Base-by-base conservation (phyloP, 1,284 basidiomycete genomes). In the Malassezia japonica region DNA sequence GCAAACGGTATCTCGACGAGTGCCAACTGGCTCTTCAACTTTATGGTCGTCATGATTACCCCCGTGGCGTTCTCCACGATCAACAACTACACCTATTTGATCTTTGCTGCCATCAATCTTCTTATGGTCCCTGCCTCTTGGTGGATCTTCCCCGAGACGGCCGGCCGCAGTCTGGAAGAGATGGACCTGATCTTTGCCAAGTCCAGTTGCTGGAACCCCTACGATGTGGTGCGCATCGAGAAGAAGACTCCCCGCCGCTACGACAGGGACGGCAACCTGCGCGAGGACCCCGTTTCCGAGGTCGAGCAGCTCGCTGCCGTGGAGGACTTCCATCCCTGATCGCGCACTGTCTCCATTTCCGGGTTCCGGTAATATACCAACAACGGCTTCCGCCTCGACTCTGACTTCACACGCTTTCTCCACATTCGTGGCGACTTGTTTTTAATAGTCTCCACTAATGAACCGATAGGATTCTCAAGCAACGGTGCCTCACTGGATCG, bases 21-120 rank as follows among this genome's bases (percentile, higher is more conserved):
- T 6, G 55, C 63, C 31, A 69, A 69, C 55, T 68, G 65, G 65
- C 35, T 68, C 27, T 70, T 67, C 50, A 70, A 70, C 45, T 70
- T 70, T 31, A 20, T 68, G 21, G 64, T 70, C 25, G 67, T 70
- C 12, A 64, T 70, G 57, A 51, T 64, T 32, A 64, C 63, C 1
- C 66, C 66, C 1, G 21, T 66, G 5, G 49, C 56, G 23, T 65
- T 67, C 37, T 20, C 45, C 8, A 50, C 31, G 15, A 65, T 70
- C 41, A 16, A 25, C 4, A 57, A 55, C 21, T 34, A 56, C 20
- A 70, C 67, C 5, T 70, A 68, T 25, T 34, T 50, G 13, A 35
- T 52, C 6, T 70, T 70, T 32, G 60, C 62, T 2, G 60, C 53
- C 0, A 56, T 67, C 33, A 70, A 70, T 44, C 40, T 56, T 9